A percentile compares a stretch with the other conserved stretches of the same genome.
Evolutionary conservation across 2,329 filamentous ascomycete species (phyloP).

Genomic region (Sclerotinia sclerotiorum): DNA sequence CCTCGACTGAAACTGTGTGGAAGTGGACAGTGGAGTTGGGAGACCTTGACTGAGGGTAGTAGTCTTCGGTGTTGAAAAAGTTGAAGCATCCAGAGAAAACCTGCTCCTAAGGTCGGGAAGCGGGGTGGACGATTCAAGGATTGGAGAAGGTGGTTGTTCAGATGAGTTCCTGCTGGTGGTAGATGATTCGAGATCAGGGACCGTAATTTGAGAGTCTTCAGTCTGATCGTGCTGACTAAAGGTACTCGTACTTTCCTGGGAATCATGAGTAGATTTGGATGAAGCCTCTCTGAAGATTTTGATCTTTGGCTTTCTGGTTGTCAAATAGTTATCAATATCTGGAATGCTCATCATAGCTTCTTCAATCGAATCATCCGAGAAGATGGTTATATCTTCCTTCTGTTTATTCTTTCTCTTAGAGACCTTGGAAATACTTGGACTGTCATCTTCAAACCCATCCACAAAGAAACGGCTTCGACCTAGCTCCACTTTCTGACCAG

Average conservation of each 20-base stretch:
- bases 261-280: not conserved
- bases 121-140: slow-evolving; percentile 7
- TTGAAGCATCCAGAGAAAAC: slow-evolving; percentile 30
- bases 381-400: slow-evolving; percentile 49
- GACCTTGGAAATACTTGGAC: slow-evolving; percentile 43
- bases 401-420: slow-evolving; percentile 44
- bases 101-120: slow-evolving; percentile 28
- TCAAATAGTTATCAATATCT: slow-evolving; percentile 38
- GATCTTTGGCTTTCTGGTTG: slow-evolving; percentile 30
- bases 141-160: slow-evolving; percentile 33
- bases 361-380: slow-evolving; percentile 53
- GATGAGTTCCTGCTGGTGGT: slow-evolving; percentile 31
- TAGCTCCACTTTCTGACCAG: slow-evolving; percentile 38
- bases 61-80: slow-evolving; percentile 28
- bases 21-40: slow-evolving; percentile 32
- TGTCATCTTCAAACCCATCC: slow-evolving; percentile 39
- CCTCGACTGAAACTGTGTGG: slow-evolving; percentile 29
- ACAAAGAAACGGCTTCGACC: slow-evolving; percentile 51
- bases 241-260: slow-evolving; percentile 13
- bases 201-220: slow-evolving; percentile 27
- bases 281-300: slow-evolving; percentile 28
- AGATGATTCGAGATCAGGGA: slow-evolving; percentile 31
- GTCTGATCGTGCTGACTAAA: slow-evolving; percentile 6
- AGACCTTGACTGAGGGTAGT: slow-evolving; percentile 20
- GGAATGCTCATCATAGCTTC: slow-evolving; percentile 49